These are phyloP conservation scores for Xanthoconium separans DNA, from an alignment of 1,284 basidiomycete genomes.

Conservation along the genomic window DNA sequence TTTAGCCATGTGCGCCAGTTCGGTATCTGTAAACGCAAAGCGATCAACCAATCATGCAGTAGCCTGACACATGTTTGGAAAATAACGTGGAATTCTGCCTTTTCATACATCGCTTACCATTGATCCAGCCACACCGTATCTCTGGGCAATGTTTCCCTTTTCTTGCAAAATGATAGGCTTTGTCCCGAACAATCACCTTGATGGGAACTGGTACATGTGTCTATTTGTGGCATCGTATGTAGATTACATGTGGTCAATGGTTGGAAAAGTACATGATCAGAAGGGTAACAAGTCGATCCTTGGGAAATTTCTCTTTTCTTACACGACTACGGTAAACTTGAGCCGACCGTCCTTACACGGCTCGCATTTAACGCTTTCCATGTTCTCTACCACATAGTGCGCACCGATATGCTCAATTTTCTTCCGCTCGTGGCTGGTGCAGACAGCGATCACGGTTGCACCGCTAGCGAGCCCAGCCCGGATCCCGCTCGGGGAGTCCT, in stretches of 20 bases:
- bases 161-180: constrained; percentile 1
- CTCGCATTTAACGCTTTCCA: constrained; percentile 52
- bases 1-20: background rate
- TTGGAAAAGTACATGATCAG: background rate
- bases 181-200: background rate
- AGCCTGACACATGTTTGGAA: background rate
- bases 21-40: background rate
- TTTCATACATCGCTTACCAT: background rate
- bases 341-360: constrained; percentile 40
- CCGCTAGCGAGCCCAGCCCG: constrained; percentile 71
- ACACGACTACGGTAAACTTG: constrained; percentile 37
- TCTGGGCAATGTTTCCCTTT: background rate
- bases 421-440: constrained; percentile 60
- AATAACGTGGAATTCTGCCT: background rate
- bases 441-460: constrained; percentile 75
- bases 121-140: background rate
- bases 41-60: background rate
- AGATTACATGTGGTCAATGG: background rate
- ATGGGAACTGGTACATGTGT: background rate
- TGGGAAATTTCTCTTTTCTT: background rate
- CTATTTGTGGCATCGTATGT: constrained; percentile 3
- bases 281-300: background rate
- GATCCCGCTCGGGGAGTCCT: constrained; percentile 76
- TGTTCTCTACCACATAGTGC: constrained; percentile 63
- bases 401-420: constrained; percentile 65